Evolutionary conservation across 768 basidiomycete species (phyloP), one percentile per base, ranked within the genome.

Genomic region (Mycena capillaripes): DNA sequence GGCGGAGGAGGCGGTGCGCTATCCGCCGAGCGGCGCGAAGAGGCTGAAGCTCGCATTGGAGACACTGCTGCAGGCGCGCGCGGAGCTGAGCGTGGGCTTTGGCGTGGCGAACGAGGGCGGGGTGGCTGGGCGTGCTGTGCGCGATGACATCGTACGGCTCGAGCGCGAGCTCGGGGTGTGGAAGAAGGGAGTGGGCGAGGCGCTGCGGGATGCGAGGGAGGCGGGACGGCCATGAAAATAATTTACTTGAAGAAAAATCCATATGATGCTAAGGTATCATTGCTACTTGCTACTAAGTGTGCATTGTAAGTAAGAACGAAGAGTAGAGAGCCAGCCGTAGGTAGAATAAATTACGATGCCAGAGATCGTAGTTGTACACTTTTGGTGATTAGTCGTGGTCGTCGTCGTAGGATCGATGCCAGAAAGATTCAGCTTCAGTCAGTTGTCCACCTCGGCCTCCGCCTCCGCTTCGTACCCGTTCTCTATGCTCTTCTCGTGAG

Each of bases 101-200:
- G 95, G 96, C 3, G 82, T 77, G 38, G 82, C 78, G 57, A 93
- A 89, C 70, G 90, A 88, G 29, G 96, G 95, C 0, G 96, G 95
- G 0, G 81, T 90, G 72, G 90, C 93, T 1, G 94, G 95, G 4
- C 82, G 76, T 60, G 87, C 90, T 69, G 87, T 95, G 27, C 83
- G 92, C 75, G 88, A 90, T 74, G 82, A 84, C 64, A 75, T 93
- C 14, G 89, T 90, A 19, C 83, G 87, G 2, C 74, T 95, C 34
- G 93, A 95, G 79, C 91, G 87, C 79, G 96, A 97, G 80, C 77
- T 96, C 53, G 88, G 86, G 1, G 87, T 90, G 23, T 95, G 93
- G 93, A 88, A 82, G 70, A 83, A 85, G 38, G 91, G 93, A 0
- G 80, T 94, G 3, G 85, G 82, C 75, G 90, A 92, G 76, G 89